These are phyloP conservation scores for Thymus quinquecostatus DNA, from an alignment of 257 asterid genomes.

Conservation along the genomic window DNA sequence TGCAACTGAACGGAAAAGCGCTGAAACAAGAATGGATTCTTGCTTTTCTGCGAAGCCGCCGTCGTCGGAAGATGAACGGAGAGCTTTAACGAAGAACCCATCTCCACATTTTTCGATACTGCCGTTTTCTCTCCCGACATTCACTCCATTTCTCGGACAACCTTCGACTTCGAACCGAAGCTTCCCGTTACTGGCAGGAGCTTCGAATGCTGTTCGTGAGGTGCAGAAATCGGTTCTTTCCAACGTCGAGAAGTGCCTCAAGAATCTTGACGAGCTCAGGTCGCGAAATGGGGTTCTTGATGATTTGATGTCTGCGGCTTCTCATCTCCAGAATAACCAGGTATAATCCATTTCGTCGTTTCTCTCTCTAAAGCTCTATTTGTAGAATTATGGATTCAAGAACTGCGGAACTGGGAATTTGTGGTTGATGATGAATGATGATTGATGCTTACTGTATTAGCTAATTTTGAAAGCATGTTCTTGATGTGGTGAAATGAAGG, in stretches of 20 bases:
- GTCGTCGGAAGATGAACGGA: conserved; percentile 34
- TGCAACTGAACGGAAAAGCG: not conserved
- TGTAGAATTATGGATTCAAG: not conserved
- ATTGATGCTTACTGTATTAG: not conserved
- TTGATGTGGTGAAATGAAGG: not conserved
- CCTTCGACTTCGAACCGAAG: conserved; percentile 44
- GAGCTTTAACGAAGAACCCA: conserved; percentile 12
- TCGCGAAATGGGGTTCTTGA: conserved; percentile 49
- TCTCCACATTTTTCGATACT: conserved; percentile 42
- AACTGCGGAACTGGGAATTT: not conserved
- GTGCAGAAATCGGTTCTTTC: conserved; percentile 45
- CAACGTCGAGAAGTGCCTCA: conserved; percentile 45
- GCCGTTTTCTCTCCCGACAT: conserved; percentile 50
- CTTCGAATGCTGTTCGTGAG: conserved; percentile 50
- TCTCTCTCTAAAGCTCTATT: not conserved
- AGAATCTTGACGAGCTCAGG: conserved; percentile 40
- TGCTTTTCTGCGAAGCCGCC: conserved; percentile 31
- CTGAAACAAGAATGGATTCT: conserved; percentile 29
- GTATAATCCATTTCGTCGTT: conserved; percentile 24
- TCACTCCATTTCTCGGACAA: conserved; percentile 50
- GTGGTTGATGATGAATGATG: not conserved
- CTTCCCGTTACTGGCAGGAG: conserved; percentile 37
- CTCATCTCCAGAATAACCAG: conserved; percentile 57
- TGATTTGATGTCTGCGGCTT: conserved; percentile 46
- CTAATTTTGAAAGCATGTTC: conserved; percentile 4